These are phyloP conservation scores for Microbotryomycetes sp. DNA, from an alignment of 1,284 basidiomycete genomes.

Conservation along the genomic window DNA sequence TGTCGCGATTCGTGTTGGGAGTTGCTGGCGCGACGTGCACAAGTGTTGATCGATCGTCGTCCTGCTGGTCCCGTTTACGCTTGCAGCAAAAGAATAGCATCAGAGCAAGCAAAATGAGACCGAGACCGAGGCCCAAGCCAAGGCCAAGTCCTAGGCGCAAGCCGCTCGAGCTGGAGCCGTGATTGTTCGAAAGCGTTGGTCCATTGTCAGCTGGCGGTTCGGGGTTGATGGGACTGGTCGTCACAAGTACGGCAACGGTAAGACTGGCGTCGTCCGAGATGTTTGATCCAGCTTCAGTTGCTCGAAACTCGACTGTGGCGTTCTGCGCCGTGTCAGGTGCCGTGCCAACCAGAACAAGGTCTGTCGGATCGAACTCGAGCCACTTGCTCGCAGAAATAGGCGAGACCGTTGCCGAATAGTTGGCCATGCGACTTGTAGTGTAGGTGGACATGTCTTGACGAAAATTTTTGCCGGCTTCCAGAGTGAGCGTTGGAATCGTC, in stretches of 20 bases:
- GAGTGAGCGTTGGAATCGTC: slow-evolving; percentile 53
- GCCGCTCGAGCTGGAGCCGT: slow-evolving; percentile 23
- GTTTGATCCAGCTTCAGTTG: slow-evolving; percentile 3
- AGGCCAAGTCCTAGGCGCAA: slow-evolving; percentile 34
- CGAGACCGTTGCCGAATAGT: slow-evolving; percentile 23
- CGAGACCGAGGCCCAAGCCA: slow-evolving; percentile 30
- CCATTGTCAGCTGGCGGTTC: slow-evolving; percentile 11
- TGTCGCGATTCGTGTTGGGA: background rate
- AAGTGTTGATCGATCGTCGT: slow-evolving; percentile 10
- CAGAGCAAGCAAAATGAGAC: slow-evolving; percentile 26
- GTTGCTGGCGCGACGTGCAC: slow-evolving; percentile 1
- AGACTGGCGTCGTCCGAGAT: slow-evolving; percentile 15
- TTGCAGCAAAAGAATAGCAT: slow-evolving; percentile 25
- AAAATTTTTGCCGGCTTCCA: slow-evolving; percentile 44
- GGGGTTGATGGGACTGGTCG: slow-evolving; percentile 1
- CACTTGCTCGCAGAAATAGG: slow-evolving; percentile 21
- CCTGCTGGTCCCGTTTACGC: background rate
- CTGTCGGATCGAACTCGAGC: slow-evolving; percentile 20
- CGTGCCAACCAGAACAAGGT: slow-evolving; percentile 26
- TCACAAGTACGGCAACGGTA: slow-evolving; percentile 20
- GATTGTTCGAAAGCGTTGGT: slow-evolving; percentile 7
- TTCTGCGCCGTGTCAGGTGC: slow-evolving; percentile 22
- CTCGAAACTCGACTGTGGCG: slow-evolving; percentile 20
- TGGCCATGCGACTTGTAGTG: slow-evolving; percentile 17
- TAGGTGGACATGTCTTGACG: slow-evolving; percentile 24